Conservation (phyloP, 2,329 filamentous ascomycete genomes). For the Fusarium sp. region DNA sequence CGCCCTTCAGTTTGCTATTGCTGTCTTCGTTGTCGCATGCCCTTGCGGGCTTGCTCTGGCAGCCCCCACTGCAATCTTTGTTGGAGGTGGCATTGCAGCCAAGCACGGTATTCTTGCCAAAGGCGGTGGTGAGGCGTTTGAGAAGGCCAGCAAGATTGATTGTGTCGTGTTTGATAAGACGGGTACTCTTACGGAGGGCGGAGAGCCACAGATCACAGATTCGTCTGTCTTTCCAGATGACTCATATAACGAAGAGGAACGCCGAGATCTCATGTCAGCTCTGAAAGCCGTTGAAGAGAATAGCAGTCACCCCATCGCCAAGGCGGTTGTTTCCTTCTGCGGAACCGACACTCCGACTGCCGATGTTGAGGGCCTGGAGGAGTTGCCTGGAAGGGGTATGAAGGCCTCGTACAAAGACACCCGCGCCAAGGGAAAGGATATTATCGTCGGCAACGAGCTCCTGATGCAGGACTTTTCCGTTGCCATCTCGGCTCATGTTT, state of each 20-base stretch:
- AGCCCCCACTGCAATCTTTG: constrained; percentile 89
- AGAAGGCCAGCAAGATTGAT: constrained; percentile 84
- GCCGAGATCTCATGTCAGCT: constrained; percentile 63
- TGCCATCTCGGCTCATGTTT: constrained; percentile 54
- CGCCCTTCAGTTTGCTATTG: constrained; percentile 86
- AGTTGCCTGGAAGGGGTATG: constrained; percentile 81
- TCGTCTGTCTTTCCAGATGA: constrained; percentile 58
- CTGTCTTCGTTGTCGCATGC: constrained; percentile 90
- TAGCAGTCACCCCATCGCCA: constrained; percentile 83
- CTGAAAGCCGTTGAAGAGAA: constrained; percentile 77
- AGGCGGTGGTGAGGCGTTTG: constrained; percentile 88
- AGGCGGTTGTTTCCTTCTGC: constrained; percentile 78
- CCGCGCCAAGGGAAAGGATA: constrained; percentile 55
- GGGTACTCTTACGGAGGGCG: constrained; percentile 83
- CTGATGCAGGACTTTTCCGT: constrained; percentile 72
- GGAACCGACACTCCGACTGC: constrained; percentile 52
- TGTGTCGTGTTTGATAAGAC: constrained; percentile 93
- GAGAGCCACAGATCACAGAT: constrained; percentile 79
- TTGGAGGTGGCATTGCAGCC: constrained; percentile 85
- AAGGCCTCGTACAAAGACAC: constrained; percentile 62
- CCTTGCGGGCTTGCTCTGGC: constrained; percentile 88
- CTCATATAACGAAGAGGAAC: constrained; percentile 40
- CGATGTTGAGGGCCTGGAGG: constrained; percentile 67
- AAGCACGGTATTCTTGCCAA: constrained; percentile 86
- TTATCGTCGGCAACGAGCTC: constrained; percentile 81